Evolutionary conservation across 495 filamentous ascomycete species (phyloP).

Genomic region (Staphylotrichum tortipilum): DNA sequence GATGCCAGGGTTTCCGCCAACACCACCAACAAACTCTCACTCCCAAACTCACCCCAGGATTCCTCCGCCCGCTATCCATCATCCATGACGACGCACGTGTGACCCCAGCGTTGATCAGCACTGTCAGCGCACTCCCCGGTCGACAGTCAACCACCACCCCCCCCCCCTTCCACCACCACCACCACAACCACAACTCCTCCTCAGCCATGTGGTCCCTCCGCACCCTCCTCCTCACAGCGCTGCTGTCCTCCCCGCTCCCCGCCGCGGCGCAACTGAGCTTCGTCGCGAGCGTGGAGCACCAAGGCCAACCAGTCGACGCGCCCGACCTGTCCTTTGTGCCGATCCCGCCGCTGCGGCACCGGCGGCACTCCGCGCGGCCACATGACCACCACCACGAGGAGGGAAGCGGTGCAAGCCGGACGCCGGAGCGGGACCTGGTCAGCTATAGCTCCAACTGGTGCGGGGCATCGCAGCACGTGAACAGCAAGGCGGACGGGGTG

Average conservation of each 20-base stretch:
- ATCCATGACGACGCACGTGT: background rate
- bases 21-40: too few relatives aligned
- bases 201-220: conserved; percentile 15
- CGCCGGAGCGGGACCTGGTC: conserved; percentile 13
- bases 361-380: conserved; percentile 2
- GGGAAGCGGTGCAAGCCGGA: too few relatives aligned
- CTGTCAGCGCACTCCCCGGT: background rate
- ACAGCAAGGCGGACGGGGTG: conserved; percentile 10
- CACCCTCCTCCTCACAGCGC: conserved; percentile 4
- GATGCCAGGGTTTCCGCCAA: too few relatives aligned
- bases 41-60: too few relatives aligned
- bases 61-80: too few relatives aligned
- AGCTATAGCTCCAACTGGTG: conserved; percentile 28
- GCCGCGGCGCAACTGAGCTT: conserved; percentile 15
- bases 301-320: conserved; percentile 7
- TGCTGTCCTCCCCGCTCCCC: conserved; percentile 10
- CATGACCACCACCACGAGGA: background rate
- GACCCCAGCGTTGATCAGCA: background rate
- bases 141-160: too few relatives aligned
- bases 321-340: conserved; percentile 10
- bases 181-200: too few relatives aligned
- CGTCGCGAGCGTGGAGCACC: conserved; percentile 12
- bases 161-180: too few relatives aligned
- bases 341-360: conserved; percentile 13
- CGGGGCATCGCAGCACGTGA: conserved; percentile 21